Conservation (phyloP, 345 rosid genomes). For the Pugionium dolabratum region DNA sequence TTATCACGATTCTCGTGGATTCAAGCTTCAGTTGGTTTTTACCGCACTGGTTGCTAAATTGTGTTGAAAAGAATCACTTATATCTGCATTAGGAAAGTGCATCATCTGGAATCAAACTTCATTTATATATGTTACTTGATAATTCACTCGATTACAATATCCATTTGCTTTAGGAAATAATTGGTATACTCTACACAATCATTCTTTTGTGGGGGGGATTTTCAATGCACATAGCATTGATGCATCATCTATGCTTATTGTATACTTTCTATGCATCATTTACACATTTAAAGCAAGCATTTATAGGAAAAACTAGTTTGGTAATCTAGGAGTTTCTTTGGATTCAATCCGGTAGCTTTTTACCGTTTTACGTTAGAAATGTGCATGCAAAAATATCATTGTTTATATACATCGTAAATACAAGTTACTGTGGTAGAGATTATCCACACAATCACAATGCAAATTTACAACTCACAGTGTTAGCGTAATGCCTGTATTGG, state of each 20-base stretch:
- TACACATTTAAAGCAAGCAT: not conserved
- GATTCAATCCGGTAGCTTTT: not conserved
- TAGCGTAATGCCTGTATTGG: not conserved
- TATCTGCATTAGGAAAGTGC: slow-evolving; percentile 19
- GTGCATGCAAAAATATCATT: not conserved
- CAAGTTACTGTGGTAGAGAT: slow-evolving; percentile 7
- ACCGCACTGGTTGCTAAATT: slow-evolving; percentile 2
- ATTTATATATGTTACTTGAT: not conserved
- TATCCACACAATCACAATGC: slow-evolving; percentile 8
- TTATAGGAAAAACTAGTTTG: not conserved
- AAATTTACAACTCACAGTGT: not conserved
- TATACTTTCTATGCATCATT: not conserved
- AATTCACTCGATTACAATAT: not conserved
- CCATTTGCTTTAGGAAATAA: slow-evolving; percentile 16
- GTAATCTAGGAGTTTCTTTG: not conserved
- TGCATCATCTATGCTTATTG: not conserved
- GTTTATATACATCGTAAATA: slow-evolving; percentile 3
- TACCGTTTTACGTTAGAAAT: slow-evolving; percentile 4
- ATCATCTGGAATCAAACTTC: slow-evolving; percentile 9
- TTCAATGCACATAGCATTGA: not conserved
- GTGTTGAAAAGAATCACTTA: not conserved
- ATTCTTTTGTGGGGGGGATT: not conserved
- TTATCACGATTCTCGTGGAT: not conserved
- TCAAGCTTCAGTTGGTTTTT: slow-evolving; percentile 6
- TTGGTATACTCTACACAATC: not conserved